Evolutionary conservation across 371 early-diverging fungal species (phyloP).

Genomic region (Vairimorpha necatrix): DNA sequence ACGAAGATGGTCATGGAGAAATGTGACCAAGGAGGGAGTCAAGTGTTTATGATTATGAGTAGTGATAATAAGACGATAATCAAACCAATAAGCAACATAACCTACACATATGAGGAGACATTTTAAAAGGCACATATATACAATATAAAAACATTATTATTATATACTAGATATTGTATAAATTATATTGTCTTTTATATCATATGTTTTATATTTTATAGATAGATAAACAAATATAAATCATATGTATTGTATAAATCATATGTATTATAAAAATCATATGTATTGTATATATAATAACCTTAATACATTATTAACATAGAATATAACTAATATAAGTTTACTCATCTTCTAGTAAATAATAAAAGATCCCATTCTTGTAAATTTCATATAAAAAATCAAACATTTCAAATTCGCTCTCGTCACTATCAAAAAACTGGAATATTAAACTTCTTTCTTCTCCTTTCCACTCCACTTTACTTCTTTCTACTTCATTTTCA

Average conservation of each 20-base stretch:
- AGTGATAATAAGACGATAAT: background rate
- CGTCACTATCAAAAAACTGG: slow-evolving; percentile 44
- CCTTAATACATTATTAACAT: too few species aligned
- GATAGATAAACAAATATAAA: too few species aligned
- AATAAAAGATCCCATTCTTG: slow-evolving; percentile 40
- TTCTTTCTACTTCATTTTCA: slow-evolving; percentile 16
- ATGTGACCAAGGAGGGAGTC: background rate
- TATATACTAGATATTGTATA: too few species aligned
- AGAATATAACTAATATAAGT: too few species aligned
- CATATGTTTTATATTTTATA: too few species aligned
- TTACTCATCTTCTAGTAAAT: background rate
- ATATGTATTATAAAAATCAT: too few species aligned
- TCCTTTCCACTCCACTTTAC: slow-evolving; percentile 50
- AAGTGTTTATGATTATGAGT: background rate
- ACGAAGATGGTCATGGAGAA: background rate
- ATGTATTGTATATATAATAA: too few species aligned
- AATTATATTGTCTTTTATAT: too few species aligned
- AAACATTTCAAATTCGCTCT: slow-evolving; percentile 45
- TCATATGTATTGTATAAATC: too few species aligned
- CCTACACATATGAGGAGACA: background rate
- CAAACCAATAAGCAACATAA: background rate
- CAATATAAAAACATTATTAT: too few species aligned
- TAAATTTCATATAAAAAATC: slow-evolving; percentile 60
- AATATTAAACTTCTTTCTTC: slow-evolving; percentile 36
- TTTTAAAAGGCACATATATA: too few species aligned